Conservation (phyloP, 345 rosid genomes). For the Raphanus sativus region DNA sequence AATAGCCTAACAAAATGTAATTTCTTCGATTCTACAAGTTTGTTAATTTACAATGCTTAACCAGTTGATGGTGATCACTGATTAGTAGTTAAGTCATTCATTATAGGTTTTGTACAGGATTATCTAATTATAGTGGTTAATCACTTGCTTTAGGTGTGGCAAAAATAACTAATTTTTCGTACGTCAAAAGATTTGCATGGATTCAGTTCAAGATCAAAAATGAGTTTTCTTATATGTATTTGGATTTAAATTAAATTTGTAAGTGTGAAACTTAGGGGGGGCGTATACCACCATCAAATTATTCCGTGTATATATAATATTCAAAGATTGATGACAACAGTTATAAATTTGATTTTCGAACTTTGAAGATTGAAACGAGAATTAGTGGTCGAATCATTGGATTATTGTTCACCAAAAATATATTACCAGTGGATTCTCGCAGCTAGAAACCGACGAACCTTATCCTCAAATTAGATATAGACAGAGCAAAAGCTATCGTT, state of each 20-base stretch:
- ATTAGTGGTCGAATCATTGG: neutral
- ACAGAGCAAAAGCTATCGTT: slow-evolving; percentile 30
- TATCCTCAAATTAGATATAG: slow-evolving; percentile 33
- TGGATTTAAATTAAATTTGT: neutral
- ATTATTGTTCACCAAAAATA: slow-evolving; percentile 4
- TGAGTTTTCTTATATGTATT: neutral
- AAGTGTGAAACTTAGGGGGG: neutral
- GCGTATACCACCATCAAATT: neutral
- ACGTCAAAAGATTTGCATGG: neutral
- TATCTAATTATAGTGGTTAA: too few relatives aligned
- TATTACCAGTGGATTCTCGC: slow-evolving; percentile 28
- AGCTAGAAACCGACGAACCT: slow-evolving; percentile 27
- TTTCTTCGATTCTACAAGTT: neutral
- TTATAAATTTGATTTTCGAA: neutral
- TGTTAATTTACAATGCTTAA: neutral
- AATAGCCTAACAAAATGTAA: neutral
- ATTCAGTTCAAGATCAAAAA: neutral
- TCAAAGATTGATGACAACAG: neutral
- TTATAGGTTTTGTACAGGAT: neutral
- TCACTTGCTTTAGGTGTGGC: neutral
- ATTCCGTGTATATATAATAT: neutral
- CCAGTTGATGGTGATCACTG: neutral
- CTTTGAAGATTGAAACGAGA: neutral
- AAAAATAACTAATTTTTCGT: neutral
- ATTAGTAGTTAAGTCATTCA: neutral